Conservation (phyloP, 2,329 filamentous ascomycete species). For the Pseudogymnoascus sp. region DNA sequence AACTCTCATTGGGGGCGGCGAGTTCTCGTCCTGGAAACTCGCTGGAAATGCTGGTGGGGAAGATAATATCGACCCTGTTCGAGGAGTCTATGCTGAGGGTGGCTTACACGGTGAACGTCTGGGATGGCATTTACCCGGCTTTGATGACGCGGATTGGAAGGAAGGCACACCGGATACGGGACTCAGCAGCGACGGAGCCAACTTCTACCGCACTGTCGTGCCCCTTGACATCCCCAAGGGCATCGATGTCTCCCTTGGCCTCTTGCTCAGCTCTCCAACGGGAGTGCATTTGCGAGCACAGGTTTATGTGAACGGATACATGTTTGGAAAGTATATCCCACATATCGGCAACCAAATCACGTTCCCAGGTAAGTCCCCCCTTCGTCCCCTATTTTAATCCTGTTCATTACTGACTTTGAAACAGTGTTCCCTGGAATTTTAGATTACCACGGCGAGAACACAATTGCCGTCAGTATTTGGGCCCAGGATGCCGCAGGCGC, state of each 20-base stretch:
- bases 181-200: constrained; percentile 43
- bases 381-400: neutral
- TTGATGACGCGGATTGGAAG: constrained; percentile 40
- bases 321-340: constrained; percentile 52
- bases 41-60: constrained; percentile 48
- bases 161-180: constrained; percentile 26
- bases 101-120: constrained; percentile 50
- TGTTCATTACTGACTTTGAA: neutral
- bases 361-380: constrained; percentile 36
- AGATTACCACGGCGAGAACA: constrained; percentile 50
- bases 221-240: constrained; percentile 42
- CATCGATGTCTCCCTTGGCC: constrained; percentile 48
- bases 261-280: constrained; percentile 40
- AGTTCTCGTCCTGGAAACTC: constrained; percentile 48
- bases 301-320: constrained; percentile 57
- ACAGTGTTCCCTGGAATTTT: constrained; percentile 48
- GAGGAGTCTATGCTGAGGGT: constrained; percentile 49
- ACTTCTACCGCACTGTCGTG: constrained; percentile 46
- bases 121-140: constrained; percentile 51
- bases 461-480: constrained; percentile 50
- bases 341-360: constrained; percentile 52
- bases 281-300: constrained; percentile 42
- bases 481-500: constrained; percentile 30
- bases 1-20: constrained; percentile 36
- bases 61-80: constrained; percentile 43